Evolutionary conservation across 1,284 basidiomycete genomes (phyloP), one percentile per base, ranked within the genome.

Genomic region (Wallemia ichthyophaga): DNA sequence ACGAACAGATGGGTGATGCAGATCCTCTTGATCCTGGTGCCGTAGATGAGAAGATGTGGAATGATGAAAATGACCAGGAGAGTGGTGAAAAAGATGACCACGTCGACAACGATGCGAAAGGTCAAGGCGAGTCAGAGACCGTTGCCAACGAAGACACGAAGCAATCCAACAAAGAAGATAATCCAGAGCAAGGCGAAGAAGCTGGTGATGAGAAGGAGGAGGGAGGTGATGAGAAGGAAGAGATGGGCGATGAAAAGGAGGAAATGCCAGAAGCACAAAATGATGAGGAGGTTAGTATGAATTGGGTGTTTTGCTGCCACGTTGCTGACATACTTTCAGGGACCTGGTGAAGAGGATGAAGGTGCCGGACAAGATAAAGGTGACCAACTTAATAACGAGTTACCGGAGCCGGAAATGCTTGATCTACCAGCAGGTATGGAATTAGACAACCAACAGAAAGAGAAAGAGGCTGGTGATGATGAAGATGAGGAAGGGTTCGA

Each of bases 31-130:
- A 95, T 69, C 84, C 86, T 7, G 76, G 79, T 25, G 81, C 82
- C 0, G 79, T 95, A 11, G 92, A 98, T 67, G 92, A 98, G 71
- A 96, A 96, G 72, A 75, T 98, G 64, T 96, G 94, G 92, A 87
- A 83, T 31, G 84, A 89, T 63, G 82, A 91, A 63, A 67, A 72
- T 26, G 76, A 78, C 17, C 70, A 73, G 19, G 72, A 75, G 26
- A 71, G 77, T 59, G 68, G 73, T 33, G 69, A 73, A 27, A 72
- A 71, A 58, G 71, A 73, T 60, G 71, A 71, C 60, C 67, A 67
- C 27, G 64, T 67, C 59, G 76, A 78, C 59, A 74, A 76, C 67
- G 71, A 74, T 24, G 70, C 76, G 59, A 69, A 79, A 60, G 75
- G 81, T 64, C 73, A 72, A 63, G 73, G 55, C 19, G 25, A 81